A percentile compares a stretch with the other conserved stretches of the same genome.
phyloP scores from a whole-genome alignment of 257 asterid genomes.

The Primulina huaijiensis region DNA sequence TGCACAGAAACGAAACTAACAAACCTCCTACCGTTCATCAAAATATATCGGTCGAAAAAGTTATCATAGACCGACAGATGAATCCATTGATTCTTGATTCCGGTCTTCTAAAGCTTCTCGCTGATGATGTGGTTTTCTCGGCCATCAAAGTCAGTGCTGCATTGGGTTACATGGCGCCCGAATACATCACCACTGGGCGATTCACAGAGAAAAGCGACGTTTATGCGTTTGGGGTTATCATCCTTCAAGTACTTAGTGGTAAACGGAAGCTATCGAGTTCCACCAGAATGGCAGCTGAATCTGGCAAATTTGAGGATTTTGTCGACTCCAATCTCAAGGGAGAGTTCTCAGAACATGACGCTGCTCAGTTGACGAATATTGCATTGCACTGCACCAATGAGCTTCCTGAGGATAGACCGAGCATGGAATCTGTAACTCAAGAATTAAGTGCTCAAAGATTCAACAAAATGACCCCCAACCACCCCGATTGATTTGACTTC shows the following conservation, averaged over 20 bases:
- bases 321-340: slow-evolving; percentile 60
- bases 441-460: slow-evolving; percentile 33
- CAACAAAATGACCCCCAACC: not conserved
- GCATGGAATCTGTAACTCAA: slow-evolving; percentile 49
- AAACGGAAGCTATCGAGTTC: slow-evolving; percentile 46
- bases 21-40: slow-evolving; percentile 80
- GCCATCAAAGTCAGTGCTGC: slow-evolving; percentile 96
- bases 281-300: slow-evolving; percentile 62
- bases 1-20: slow-evolving; percentile 60
- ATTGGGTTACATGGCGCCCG: slow-evolving; percentile 95
- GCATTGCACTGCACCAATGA: slow-evolving; percentile 75
- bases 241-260: slow-evolving; percentile 79
- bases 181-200: slow-evolving; percentile 85
- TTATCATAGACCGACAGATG: slow-evolving; percentile 54
- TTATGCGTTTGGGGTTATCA: slow-evolving; percentile 88
- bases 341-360: slow-evolving; percentile 43
- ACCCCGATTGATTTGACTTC: not conserved
- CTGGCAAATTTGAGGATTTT: slow-evolving; percentile 49
- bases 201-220: slow-evolving; percentile 97
- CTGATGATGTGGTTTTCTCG: slow-evolving; percentile 88
- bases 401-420: slow-evolving; percentile 64
- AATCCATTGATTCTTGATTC: slow-evolving; percentile 72
- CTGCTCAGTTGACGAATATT: slow-evolving; percentile 44
- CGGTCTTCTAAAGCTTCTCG: slow-evolving; percentile 83
- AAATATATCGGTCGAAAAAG: slow-evolving; percentile 80